Conservation (phyloP, 176 grass and related monocot genomes). For the Thinopyrum elongatum region DNA sequence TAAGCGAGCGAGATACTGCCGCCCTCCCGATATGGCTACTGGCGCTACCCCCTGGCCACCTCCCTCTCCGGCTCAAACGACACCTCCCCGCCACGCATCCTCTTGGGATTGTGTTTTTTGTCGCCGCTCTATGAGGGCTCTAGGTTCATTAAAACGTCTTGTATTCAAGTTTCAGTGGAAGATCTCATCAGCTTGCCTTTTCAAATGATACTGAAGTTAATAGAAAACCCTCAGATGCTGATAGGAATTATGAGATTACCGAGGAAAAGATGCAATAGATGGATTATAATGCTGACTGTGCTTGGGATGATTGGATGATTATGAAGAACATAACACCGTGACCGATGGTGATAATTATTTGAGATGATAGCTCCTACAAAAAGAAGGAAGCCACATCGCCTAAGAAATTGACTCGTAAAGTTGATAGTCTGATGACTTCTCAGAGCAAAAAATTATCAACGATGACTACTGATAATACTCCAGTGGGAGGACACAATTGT, state of each 20-base stretch:
- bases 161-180: constrained; percentile 52
- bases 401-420: constrained; percentile 91
- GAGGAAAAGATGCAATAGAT: constrained; percentile 95
- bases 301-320: constrained; percentile 94
- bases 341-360: constrained; percentile 75
- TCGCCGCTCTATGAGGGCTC: constrained; percentile 77
- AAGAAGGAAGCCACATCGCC: constrained; percentile 81
- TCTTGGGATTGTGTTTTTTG: constrained; percentile 71
- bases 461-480: too few species aligned
- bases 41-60: too few species aligned
- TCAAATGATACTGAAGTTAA: constrained; percentile 51
- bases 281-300: constrained; percentile 88
- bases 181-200: constrained; percentile 64
- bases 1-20: too few species aligned
- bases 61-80: too few species aligned
- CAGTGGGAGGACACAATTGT: too few species aligned
- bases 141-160: constrained; percentile 72
- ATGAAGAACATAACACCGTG: constrained; percentile 93
- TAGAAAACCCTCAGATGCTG: constrained; percentile 59
- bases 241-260: constrained; percentile 62
- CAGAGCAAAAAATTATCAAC: too few species aligned
- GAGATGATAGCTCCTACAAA: constrained; percentile 66
- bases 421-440: too few species aligned
- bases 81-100: constrained; percentile 32
- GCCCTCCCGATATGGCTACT: too few species aligned